phyloP scores from a whole-genome alignment of 768 basidiomycete genomes.

The Boletus speciosus region DNA sequence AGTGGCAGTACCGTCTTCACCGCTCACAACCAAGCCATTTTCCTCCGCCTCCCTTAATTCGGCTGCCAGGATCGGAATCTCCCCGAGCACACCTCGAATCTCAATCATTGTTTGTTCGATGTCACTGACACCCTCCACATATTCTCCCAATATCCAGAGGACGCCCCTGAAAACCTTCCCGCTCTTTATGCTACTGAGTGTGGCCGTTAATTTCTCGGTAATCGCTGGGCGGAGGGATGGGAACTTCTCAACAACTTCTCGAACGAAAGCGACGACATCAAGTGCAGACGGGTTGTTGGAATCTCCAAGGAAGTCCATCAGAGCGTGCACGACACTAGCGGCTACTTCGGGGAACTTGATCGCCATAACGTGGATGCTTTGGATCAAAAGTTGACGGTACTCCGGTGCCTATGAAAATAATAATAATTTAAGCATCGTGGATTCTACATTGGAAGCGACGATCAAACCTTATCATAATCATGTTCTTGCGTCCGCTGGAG shows the following conservation, averaged over 20 bases:
- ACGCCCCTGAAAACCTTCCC: slow-evolving; percentile 97
- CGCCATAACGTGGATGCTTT: slow-evolving; percentile 94
- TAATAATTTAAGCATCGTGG: background rate
- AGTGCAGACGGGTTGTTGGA: slow-evolving; percentile 92
- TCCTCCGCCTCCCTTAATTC: slow-evolving; percentile 74
- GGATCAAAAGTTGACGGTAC: slow-evolving; percentile 93
- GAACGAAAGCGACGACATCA: slow-evolving; percentile 87
- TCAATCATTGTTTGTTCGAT: slow-evolving; percentile 74
- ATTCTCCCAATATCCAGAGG: slow-evolving; percentile 98
- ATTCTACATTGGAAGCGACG: background rate
- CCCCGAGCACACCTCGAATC: slow-evolving; percentile 83
- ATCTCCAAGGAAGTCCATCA: slow-evolving; percentile 94
- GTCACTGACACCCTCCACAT: slow-evolving; percentile 63
- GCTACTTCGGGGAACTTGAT: slow-evolving; percentile 97
- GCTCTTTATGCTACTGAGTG: slow-evolving; percentile 85
- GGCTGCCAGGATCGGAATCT: slow-evolving; percentile 94
- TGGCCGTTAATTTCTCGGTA: slow-evolving; percentile 77
- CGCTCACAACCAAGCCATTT: slow-evolving; percentile 46
- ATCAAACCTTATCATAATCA: slow-evolving; percentile 82
- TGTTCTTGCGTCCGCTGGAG: slow-evolving; percentile 89
- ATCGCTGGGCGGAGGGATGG: slow-evolving; percentile 79
- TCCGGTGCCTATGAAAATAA: slow-evolving; percentile 66
- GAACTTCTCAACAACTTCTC: slow-evolving; percentile 97
- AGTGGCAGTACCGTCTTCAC: slow-evolving; percentile 33
- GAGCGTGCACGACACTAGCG: slow-evolving; percentile 87